These are phyloP conservation scores for Ascochyta viciae-villosae DNA, from an alignment of 2,329 filamentous ascomycete species.

Conservation along the genomic window DNA sequence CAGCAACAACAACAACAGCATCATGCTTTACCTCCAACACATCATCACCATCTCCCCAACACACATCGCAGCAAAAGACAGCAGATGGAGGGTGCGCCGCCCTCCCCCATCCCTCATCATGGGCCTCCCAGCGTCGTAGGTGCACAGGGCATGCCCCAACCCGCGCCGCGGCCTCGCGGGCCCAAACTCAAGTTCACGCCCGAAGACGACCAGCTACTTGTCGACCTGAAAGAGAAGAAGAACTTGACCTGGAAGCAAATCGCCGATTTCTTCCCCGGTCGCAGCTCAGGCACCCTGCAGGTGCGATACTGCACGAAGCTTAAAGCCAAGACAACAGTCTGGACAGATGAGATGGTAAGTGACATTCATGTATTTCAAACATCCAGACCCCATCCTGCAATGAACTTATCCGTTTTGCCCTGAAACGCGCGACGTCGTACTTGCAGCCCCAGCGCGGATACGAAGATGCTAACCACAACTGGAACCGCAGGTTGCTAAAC, in stretches of 20 bases:
- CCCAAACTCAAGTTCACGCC: slow-evolving; percentile 94
- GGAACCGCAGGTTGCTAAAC: slow-evolving; percentile 72
- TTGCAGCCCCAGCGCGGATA: slow-evolving; percentile 31
- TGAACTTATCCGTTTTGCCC: slow-evolving; percentile 7
- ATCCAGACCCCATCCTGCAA: slow-evolving; percentile 7
- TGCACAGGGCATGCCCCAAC: slow-evolving; percentile 83
- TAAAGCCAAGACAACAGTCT: slow-evolving; percentile 90
- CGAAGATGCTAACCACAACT: slow-evolving; percentile 44
- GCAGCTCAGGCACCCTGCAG: slow-evolving; percentile 88
- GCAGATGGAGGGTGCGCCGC: slow-evolving; percentile 57
- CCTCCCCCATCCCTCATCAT: slow-evolving; percentile 53
- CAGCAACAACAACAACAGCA: slow-evolving; percentile 33
- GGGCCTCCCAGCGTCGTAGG: slow-evolving; percentile 85
- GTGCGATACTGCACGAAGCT: slow-evolving; percentile 95
- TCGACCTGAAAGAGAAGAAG: slow-evolving; percentile 93
- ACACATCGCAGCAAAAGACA: slow-evolving; percentile 69
- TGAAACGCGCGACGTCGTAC: slow-evolving; percentile 49
- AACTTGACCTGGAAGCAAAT: slow-evolving; percentile 98
- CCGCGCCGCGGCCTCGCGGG: slow-evolving; percentile 79
- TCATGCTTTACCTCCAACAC: slow-evolving; percentile 48
- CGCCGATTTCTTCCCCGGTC: slow-evolving; percentile 91
- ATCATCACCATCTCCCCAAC: slow-evolving; percentile 84
- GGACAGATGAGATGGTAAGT: slow-evolving; percentile 91
- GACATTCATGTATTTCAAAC: slow-evolving; percentile 16
- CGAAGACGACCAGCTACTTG: slow-evolving; percentile 85